Conservation (phyloP, 1,139 yeast species). For the Citeromyces hawaiiensis region DNA sequence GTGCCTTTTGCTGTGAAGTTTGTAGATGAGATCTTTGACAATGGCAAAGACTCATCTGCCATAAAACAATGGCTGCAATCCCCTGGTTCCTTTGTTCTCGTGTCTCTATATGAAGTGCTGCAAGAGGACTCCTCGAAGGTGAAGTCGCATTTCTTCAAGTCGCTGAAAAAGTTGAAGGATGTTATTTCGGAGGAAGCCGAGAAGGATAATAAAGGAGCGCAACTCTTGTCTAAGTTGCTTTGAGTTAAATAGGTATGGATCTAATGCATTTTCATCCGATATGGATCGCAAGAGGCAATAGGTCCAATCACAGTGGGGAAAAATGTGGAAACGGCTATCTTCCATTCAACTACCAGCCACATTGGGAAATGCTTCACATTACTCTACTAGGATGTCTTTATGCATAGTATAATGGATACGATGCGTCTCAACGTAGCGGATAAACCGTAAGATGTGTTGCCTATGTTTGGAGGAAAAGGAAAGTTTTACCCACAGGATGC, state of each 20-base stretch:
- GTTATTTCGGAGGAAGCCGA: slow-evolving; percentile 23
- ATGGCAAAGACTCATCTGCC: slow-evolving; percentile 29
- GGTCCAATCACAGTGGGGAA: no score
- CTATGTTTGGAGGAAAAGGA: no score
- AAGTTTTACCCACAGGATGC: no score
- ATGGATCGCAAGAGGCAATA: no score
- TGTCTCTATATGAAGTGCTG: slow-evolving; percentile 47
- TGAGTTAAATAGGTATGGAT: background rate
- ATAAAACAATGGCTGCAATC: slow-evolving; percentile 63
- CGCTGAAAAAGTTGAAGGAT: slow-evolving; percentile 38
- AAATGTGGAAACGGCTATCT: no score
- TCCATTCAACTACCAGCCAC: no score
- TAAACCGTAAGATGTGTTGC: no score
- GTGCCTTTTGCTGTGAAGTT: slow-evolving; percentile 44
- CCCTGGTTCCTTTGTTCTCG: slow-evolving; percentile 72
- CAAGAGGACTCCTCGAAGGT: slow-evolving; percentile 15
- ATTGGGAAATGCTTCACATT: no score
- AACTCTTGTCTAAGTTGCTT: slow-evolving; percentile 35
- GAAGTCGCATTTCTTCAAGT: slow-evolving; percentile 31
- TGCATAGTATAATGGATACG: no score
- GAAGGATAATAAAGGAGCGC: slow-evolving; percentile 71
- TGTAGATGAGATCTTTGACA: slow-evolving; percentile 33
- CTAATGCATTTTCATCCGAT: no score
- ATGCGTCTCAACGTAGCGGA: no score
- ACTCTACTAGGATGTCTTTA: no score